A percentile compares a stretch with the other conserved stretches of the same genome.
Evolutionary conservation across 2,329 filamentous ascomycete species (phyloP).

Genomic region (Nectriaceae sp.): DNA sequence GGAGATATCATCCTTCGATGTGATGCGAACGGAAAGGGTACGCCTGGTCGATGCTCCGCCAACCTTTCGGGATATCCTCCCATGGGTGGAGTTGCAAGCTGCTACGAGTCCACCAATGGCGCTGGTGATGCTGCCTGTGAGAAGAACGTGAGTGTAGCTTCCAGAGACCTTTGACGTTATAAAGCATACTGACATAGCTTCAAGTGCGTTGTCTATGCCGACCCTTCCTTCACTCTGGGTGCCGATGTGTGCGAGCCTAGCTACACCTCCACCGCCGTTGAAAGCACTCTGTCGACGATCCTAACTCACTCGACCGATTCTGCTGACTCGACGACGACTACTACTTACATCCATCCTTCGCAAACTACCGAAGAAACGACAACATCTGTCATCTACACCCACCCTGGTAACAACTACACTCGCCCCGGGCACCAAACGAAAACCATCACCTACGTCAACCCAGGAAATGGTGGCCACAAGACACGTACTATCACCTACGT

Average conservation of each 20-base stretch:
- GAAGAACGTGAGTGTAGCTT: slow-evolving; percentile 41
- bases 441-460: neutral
- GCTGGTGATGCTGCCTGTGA: slow-evolving; percentile 49
- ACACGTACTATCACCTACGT: slow-evolving; percentile 18
- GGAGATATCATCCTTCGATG: slow-evolving; percentile 52
- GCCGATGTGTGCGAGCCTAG: slow-evolving; percentile 36
- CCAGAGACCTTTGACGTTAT: neutral
- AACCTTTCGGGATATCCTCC: slow-evolving; percentile 47
- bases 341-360: too few species aligned
- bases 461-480: neutral
- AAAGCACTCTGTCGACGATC: slow-evolving; percentile 21
- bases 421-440: neutral
- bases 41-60: slow-evolving; percentile 45
- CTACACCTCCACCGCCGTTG: slow-evolving; percentile 19
- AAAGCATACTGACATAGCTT: slow-evolving; percentile 13
- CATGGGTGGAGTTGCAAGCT: slow-evolving; percentile 37
- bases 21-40: slow-evolving; percentile 37
- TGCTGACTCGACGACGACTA: neutral
- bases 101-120: slow-evolving; percentile 41
- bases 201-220: slow-evolving; percentile 47
- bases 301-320: slow-evolving; percentile 3
- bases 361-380: too few species aligned
- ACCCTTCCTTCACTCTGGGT: slow-evolving; percentile 40
- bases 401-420: slow-evolving; percentile 1
- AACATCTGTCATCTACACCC: too few species aligned